Conservation (phyloP, 441 rosid species). For the Hypseocharis bilobata region DNA sequence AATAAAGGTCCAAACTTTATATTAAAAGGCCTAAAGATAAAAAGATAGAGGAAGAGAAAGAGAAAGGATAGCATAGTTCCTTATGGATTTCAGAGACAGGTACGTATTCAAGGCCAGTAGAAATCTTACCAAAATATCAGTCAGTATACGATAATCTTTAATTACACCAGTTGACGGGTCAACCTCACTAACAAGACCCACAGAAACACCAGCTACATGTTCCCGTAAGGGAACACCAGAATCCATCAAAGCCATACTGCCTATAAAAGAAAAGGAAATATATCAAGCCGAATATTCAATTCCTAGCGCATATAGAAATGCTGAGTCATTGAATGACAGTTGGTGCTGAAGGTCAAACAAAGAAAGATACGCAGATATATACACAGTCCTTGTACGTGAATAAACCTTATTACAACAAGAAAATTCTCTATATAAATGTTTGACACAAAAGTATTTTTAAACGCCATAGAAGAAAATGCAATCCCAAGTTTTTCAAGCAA, state of each 20-base stretch:
- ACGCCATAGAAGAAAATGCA: neutral
- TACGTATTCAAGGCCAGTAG: constrained; percentile 13
- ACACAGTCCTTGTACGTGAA: neutral
- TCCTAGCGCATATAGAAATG: neutral
- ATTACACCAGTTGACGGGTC: constrained; percentile 68
- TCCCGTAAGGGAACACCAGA: constrained; percentile 79
- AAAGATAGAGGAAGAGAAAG: neutral
- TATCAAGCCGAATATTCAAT: constrained; percentile 16
- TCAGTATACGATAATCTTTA: constrained; percentile 67
- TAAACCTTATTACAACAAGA: neutral
- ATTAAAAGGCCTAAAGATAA: neutral
- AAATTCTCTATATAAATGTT: neutral
- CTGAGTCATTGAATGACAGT: neutral
- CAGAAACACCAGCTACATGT: constrained; percentile 94
- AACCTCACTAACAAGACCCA: constrained; percentile 79
- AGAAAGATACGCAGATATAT: neutral
- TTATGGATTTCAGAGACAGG: neutral
- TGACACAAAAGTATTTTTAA: neutral
- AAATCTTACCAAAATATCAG: constrained; percentile 80
- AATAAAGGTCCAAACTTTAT: neutral
- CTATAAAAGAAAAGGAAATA: constrained; percentile 32
- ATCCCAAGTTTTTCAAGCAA: constrained; percentile 5
- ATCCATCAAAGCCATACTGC: constrained; percentile 97
- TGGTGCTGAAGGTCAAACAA: neutral
- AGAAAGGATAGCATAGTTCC: neutral